Evolutionary conservation across 2,329 filamentous ascomycete species (phyloP), one percentile per base, ranked within the genome.

Genomic region (Grosmannia serpens): DNA sequence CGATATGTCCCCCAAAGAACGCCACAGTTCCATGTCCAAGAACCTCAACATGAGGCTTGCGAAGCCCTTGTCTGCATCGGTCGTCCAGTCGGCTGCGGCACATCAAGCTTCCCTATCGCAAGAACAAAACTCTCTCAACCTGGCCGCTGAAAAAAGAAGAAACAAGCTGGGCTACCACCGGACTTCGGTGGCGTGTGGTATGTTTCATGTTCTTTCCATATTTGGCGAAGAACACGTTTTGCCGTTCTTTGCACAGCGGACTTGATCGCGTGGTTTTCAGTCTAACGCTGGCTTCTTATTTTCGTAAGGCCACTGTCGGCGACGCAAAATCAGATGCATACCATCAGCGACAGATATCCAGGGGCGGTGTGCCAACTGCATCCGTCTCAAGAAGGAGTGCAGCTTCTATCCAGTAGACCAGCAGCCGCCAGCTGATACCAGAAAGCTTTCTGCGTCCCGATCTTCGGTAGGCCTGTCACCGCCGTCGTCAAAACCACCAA

Each of bases 111-210:
- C 57, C 9, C 56, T 49, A 9, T 61, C 64, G 61, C 69, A 68
- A 53, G 72, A 74, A 46, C 67, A 70, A 57, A 66, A 68, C 24
- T 61, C 69, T 47, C 64, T 72, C 57, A 69, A 69, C 27, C 65
- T 71, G 33, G 64, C 73, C n/a, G 73, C 70, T 41, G 80, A 83
- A 60, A 83, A 79, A 71, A 79, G 75, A 61, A 84, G 91, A 68
- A 96, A 96, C 72, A 96, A 95, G 73, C 79, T 97, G 61, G 92
- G 92, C 46, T 97, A 97, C 70, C 92, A 96, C 75, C 84, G 92
- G 68, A 96, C 91, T 41, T 95, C 91, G 51, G 89, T 96, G 66
- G 94, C 92, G 65, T 97, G 92, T 76, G 88, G 92, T 97, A 81
- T 83, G 91, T 84, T 10, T 24, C n/a, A 24, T 22, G 15, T n/a